A percentile compares a stretch with the other conserved stretches of the same genome.
These are phyloP conservation scores for Aspergillus japonicus DNA, from an alignment of 2,329 filamentous ascomycete genomes.

Conservation along the genomic window DNA sequence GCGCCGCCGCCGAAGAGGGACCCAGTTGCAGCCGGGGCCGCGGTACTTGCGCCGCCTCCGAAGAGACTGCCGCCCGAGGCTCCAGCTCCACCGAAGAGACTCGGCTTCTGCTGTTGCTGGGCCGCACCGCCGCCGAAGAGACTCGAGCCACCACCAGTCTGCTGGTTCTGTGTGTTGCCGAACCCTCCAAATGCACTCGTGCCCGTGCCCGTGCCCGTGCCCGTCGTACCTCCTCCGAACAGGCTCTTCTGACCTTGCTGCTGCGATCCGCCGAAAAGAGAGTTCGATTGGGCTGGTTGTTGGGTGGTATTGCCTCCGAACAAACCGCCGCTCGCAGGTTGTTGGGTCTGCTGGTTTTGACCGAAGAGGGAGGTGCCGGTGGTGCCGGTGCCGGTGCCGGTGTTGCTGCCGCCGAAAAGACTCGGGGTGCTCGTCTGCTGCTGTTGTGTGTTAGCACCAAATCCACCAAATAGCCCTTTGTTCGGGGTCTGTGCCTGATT, in stretches of 20 bases:
- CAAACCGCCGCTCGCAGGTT: constrained; percentile 36
- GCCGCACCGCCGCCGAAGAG: constrained; percentile 47
- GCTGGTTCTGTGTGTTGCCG: constrained; percentile 45
- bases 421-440: constrained; percentile 40
- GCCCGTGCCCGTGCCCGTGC: constrained; percentile 25
- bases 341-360: constrained; percentile 35
- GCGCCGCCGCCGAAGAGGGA: constrained; percentile 59
- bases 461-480: constrained; percentile 37
- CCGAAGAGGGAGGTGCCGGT: constrained; percentile 39
- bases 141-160: constrained; percentile 34
- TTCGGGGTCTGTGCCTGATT: constrained; percentile 38
- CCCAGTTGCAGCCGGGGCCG: constrained; percentile 37
- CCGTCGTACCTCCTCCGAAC: constrained; percentile 44
- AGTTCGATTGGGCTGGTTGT: constrained; percentile 33
- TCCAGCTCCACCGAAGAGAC: constrained; percentile 52
- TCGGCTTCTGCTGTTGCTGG: constrained; percentile 57
- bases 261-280: constrained; percentile 37
- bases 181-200: constrained; percentile 40
- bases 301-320: constrained; percentile 39
- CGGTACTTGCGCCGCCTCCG: constrained; percentile 31
- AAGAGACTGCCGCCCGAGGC: constrained; percentile 47
- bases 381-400: constrained; percentile 16
- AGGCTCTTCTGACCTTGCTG: constrained; percentile 37
- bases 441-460: constrained; percentile 45
- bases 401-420: constrained; percentile 42